Percentiles rank a stretch among this genome's conserved stretches.
These are phyloP conservation scores for Acacia concinna DNA, from an alignment of 331 rosid genomes.

Conservation along the genomic window DNA sequence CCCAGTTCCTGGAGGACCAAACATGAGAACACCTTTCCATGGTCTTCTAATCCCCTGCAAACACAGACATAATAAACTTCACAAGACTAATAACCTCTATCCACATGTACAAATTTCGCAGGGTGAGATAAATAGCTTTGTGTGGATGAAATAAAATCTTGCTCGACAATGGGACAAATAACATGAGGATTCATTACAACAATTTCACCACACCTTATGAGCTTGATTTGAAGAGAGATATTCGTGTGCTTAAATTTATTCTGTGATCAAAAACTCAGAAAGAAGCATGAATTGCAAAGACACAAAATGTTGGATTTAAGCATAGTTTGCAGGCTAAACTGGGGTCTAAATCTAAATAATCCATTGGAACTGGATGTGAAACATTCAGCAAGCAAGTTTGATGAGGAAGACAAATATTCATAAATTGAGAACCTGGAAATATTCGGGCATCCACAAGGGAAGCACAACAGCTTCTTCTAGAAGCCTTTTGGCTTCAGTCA, in stretches of 20 bases:
- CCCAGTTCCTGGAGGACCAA: constrained; percentile 99
- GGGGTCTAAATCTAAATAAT: background rate
- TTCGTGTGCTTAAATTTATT: background rate
- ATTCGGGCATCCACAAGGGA: constrained; percentile 98
- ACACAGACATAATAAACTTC: background rate
- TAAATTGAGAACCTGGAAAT: constrained; percentile 57
- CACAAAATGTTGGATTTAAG: background rate
- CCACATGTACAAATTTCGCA: background rate
- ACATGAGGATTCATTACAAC: background rate
- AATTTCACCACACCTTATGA: background rate
- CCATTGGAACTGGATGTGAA: constrained; percentile 11
- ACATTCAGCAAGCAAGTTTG: background rate
- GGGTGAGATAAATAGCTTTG: background rate
- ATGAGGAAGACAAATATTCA: constrained; percentile 1
- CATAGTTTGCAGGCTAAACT: background rate
- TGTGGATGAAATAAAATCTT: background rate
- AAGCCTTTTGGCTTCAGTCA: constrained; percentile 90
- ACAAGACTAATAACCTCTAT: constrained; percentile 39
- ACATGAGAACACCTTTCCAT: constrained; percentile 99
- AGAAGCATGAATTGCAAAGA: background rate
- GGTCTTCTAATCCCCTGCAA: constrained; percentile 98
- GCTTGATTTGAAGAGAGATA: background rate
- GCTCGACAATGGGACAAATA: background rate
- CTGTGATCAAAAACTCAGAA: constrained; percentile 10
- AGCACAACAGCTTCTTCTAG: constrained; percentile 99